phyloP scores from a whole-genome alignment of 257 asterid genomes.

The Orobanche coerulescens region DNA sequence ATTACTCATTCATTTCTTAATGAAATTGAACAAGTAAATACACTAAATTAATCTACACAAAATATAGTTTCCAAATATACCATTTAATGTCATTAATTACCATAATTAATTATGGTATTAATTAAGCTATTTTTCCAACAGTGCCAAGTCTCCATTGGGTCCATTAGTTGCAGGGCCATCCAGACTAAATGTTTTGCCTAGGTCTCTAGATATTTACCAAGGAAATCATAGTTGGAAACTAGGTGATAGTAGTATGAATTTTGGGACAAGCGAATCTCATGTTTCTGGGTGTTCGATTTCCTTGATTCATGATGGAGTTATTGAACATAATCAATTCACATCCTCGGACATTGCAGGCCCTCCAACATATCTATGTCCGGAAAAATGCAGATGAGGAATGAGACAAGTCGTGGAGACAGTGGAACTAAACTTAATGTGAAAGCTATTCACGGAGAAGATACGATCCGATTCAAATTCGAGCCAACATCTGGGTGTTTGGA shows the following conservation, averaged over 20 bases:
- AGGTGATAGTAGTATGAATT: not conserved
- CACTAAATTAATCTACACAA: no score
- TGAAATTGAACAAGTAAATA: no score
- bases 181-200: slow-evolving; percentile 21
- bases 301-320: slow-evolving; percentile 19
- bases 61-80: no score
- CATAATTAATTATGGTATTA: no score
- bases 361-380: slow-evolving; percentile 36
- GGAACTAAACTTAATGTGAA: slow-evolving; percentile 42
- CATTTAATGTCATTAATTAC: no score
- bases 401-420: slow-evolving; percentile 23
- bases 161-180: slow-evolving; percentile 30
- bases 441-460: slow-evolving; percentile 51
- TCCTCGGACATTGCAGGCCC: slow-evolving; percentile 44
- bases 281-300: slow-evolving; percentile 29
- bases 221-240: slow-evolving; percentile 15
- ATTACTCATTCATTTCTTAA: no score
- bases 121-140: no score
- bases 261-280: slow-evolving; percentile 16
- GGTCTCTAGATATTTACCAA: slow-evolving; percentile 22
- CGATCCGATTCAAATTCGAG: slow-evolving; percentile 54
- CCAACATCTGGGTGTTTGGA: slow-evolving; percentile 39
- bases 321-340: slow-evolving; percentile 30
- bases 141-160: slow-evolving; percentile 29
- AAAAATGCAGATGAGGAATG: slow-evolving; percentile 14